Conservation (phyloP, 345 rosid species). For the Kandelia obovata region DNA sequence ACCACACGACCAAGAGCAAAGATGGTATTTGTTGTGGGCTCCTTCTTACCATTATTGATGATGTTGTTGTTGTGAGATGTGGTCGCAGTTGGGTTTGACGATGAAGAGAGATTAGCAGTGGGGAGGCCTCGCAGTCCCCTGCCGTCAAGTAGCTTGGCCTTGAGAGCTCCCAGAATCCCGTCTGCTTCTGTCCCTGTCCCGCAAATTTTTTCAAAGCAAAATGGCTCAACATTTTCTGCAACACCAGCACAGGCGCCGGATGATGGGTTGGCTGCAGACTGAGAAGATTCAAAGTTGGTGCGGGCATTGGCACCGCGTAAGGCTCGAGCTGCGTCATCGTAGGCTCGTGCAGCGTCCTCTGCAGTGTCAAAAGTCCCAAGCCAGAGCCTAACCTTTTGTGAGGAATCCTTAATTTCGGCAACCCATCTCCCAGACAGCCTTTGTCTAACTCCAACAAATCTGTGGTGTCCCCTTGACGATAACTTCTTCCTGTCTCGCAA, state of each 20-base stretch:
- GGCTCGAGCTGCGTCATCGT: constrained; percentile 51
- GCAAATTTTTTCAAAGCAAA: constrained; percentile 48
- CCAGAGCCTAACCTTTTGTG: constrained; percentile 54
- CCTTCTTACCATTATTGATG: constrained; percentile 1
- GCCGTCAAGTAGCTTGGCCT: constrained; percentile 44
- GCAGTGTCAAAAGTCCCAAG: constrained; percentile 58
- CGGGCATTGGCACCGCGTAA: constrained; percentile 48
- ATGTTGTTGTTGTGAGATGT: constrained; percentile 1
- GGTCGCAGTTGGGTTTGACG: constrained; percentile 1
- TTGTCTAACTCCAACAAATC: constrained; percentile 53
- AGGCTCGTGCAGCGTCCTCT: constrained; percentile 53
- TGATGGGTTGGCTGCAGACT: constrained; percentile 8
- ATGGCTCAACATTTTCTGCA: constrained; percentile 34
- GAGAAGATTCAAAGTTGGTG: constrained; percentile 45
- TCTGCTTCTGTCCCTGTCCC: constrained; percentile 28
- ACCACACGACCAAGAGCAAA: not conserved
- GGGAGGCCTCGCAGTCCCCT: constrained; percentile 25
- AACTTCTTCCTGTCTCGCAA: constrained; percentile 31
- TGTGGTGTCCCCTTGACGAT: constrained; percentile 44
- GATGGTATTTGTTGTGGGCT: not conserved
- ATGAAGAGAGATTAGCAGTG: constrained; percentile 1
- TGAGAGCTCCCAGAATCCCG: constrained; percentile 50
- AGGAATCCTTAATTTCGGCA: constrained; percentile 54
- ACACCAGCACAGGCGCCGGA: not conserved
- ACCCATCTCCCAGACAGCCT: constrained; percentile 61